Base-by-base conservation (phyloP, 2,329 filamentous ascomycete genomes). In the Hypoxylon sp. region DNA sequence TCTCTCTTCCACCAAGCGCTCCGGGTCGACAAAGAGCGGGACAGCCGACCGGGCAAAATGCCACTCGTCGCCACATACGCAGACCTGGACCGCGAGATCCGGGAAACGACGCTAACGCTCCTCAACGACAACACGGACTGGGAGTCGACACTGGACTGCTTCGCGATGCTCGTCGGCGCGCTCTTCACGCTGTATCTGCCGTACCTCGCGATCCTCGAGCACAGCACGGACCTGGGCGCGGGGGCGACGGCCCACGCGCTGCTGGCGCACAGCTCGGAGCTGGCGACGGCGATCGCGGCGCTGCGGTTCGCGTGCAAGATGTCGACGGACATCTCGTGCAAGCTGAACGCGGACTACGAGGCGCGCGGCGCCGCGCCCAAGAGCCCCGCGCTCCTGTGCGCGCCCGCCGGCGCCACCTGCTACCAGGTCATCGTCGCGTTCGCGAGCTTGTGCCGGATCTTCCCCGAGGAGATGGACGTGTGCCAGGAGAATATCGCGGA, bases 241-340 rank as follows among this genome's bases (percentile, higher is more conserved):
- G 46, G 11, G 2, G 19, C 7, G 17, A 17, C 5, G 31, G 11
- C 6, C n/a, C n/a, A n/a, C 37, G 52, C 42, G 60, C 71, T 60
- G 6, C 11, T 52, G 58, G 69, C 37, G 35, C 58, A 4, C 6
- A 73, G 65, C 21, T 55, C 48, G 7, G 75, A 78, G 50, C 37
- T 78, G 27, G 46, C 50, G 6, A 74, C 74, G 4, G 77, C 76
- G 6, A 55, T 78, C 0, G 73, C 74, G 21, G 77, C 77, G 17
- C 67, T 79, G 2, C 74, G 75, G 10, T 78, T 79, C 61, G 77
- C 76, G 2, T 77, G 75, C 68, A 71, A 76, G 65, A 75, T 79
- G 72, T 79, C 77, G 17, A 76, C 74, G 7, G 77, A 79, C 62
- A 77, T 79, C 31, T 75, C 74, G 13, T 79, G 77, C 56, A 78